These are phyloP conservation scores for Amanita thiersii DNA, from an alignment of 768 basidiomycete genomes.

Conservation along the genomic window DNA sequence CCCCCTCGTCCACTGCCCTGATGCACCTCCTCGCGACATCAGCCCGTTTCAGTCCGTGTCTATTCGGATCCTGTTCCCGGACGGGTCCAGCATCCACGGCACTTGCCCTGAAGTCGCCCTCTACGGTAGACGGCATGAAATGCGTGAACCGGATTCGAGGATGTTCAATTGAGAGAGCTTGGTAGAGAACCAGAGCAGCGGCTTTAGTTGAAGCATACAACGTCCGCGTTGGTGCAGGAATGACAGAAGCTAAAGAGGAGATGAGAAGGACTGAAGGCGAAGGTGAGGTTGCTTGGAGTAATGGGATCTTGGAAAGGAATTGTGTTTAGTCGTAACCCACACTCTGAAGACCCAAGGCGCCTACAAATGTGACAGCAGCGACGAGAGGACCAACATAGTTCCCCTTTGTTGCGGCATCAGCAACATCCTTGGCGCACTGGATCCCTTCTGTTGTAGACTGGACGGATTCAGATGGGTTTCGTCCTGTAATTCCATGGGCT, in stretches of 20 bases:
- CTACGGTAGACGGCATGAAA: slow-evolving; percentile 62
- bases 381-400: slow-evolving; percentile 70
- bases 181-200: slow-evolving; percentile 70
- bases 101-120: slow-evolving; percentile 72
- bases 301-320: slow-evolving; percentile 66
- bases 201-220: slow-evolving; percentile 82
- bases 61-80: slow-evolving; percentile 45
- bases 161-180: slow-evolving; percentile 75
- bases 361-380: slow-evolving; percentile 63
- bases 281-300: slow-evolving; percentile 54
- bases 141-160: slow-evolving; percentile 56
- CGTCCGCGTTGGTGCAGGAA: slow-evolving; percentile 80
- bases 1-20: slow-evolving; percentile 46
- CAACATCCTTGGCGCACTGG: slow-evolving; percentile 46
- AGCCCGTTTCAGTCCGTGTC: slow-evolving; percentile 48
- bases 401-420: slow-evolving; percentile 44
- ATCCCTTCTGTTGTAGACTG: slow-evolving; percentile 49
- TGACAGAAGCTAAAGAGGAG: slow-evolving; percentile 69
- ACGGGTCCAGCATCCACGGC: slow-evolving; percentile 55
- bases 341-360: slow-evolving; percentile 15
- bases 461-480: slow-evolving; percentile 19
- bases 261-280: slow-evolving; percentile 73
- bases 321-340: background rate
- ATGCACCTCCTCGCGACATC: slow-evolving; percentile 56
- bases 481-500: slow-evolving; percentile 20